Evolutionary conservation across 441 rosid species (phyloP), one percentile per base, ranked within the genome.

Genomic region (Euphorbia schlechtendalii): DNA sequence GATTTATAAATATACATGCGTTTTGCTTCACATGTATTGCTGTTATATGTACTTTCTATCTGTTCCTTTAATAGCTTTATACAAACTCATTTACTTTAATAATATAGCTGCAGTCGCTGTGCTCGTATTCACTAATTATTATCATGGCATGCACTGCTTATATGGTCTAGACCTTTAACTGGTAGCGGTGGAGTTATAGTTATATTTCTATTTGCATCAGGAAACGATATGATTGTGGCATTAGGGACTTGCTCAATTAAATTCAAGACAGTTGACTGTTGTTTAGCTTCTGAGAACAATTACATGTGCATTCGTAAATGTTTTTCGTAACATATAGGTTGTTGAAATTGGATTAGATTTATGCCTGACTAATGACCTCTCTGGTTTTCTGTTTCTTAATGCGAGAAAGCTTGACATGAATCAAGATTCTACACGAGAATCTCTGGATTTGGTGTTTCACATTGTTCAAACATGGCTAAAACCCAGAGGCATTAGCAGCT

Each of bases 401-500:
- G 21, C 8, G n/a, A 51, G 22, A 27, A 18, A 20, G 55, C 13
- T 51, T 11, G 27, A 20, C 25, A 86, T 87, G 93, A 84, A 84
- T 67, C 71, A 75, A 32, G 87, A 83, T 49, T 86, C 85, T 63
- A 82, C 87, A 1, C 70, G 86, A 24, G 89, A 87, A 25, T 85
- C 94, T 0, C 75, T 87, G 36, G 87, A 87, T 63, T 75, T 87
- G 52, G 89, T 76, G 45, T 85, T 83, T 75, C 80, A 83, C 36
- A 87, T 85, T 85, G 20, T 83, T 89, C 48, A 89, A 87, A 49
- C 79, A 85, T 56, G 87, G 94, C 62, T 72, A 81, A 41, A 87
- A 87, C 71, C 94, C 90, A 22, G 89, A 85, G 64, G 81, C 90
- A 30, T 56, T 87, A 17, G 87, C 91, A 32, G 82, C 94, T 40